phyloP scores from a whole-genome alignment of 1,284 basidiomycete species.

The Gomphus bonarii region DNA sequence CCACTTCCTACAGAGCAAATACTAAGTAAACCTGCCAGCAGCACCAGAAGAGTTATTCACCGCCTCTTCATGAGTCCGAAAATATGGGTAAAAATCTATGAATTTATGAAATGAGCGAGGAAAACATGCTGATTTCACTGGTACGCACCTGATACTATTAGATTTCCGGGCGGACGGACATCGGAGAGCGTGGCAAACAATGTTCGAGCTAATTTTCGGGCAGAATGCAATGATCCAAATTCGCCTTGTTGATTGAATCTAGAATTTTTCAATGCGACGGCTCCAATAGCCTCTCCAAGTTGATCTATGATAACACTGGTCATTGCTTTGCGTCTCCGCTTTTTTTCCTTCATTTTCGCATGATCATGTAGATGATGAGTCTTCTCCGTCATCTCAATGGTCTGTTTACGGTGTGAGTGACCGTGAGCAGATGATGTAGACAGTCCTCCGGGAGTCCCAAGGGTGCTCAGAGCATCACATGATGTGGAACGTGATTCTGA shows the following conservation, averaged over 20 bases:
- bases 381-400: conserved; percentile 11
- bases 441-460: not conserved
- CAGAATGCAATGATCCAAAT: conserved; percentile 52
- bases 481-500: conserved; percentile 20
- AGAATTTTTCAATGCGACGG: conserved; percentile 59
- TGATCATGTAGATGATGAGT: conserved; percentile 3
- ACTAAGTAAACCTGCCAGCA: not conserved
- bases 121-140: not conserved
- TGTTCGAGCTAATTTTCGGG: conserved; percentile 63
- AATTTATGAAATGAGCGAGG: conserved; percentile 8
- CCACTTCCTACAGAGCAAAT: conserved; percentile 37
- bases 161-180: conserved; percentile 46
- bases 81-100: conserved; percentile 69
- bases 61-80: conserved; percentile 61
- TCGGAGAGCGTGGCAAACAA: conserved; percentile 61
- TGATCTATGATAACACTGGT: conserved; percentile 61
- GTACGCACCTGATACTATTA: conserved; percentile 52
- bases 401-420: not conserved
- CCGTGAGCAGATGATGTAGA: not conserved
- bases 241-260: conserved; percentile 47
- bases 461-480: conserved; percentile 12
- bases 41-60: conserved; percentile 27
- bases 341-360: conserved; percentile 18
- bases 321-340: conserved; percentile 41
- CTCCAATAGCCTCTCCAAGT: conserved; percentile 57